These are phyloP conservation scores for Rhodosorus marinus DNA, from an alignment of 23 red algal species.

Conservation along the genomic window DNA sequence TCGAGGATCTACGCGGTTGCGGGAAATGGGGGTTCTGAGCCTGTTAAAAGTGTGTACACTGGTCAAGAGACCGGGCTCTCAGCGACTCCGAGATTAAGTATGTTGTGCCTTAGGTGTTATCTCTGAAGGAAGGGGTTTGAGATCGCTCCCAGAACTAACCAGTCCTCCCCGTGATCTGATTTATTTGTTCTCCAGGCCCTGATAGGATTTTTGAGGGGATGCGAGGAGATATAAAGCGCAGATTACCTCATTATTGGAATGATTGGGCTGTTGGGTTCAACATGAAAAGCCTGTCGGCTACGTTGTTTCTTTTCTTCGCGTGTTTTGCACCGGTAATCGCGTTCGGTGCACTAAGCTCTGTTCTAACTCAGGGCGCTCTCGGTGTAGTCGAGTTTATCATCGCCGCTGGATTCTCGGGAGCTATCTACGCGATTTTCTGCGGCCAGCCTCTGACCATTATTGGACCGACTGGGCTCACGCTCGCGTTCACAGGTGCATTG, in stretches of 20 bases:
- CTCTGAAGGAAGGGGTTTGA: too few species aligned
- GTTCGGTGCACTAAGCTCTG: constrained; percentile 67
- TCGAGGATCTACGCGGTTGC: too few species aligned
- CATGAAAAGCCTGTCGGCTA: constrained; percentile 51
- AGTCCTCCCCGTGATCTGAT: too few species aligned
- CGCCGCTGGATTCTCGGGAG: constrained; percentile 31
- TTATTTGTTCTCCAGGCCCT: too few species aligned
- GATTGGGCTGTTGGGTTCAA: constrained; percentile 63
- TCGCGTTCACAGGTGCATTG: constrained; percentile 76
- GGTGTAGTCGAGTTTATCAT: constrained; percentile 93
- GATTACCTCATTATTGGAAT: constrained; percentile 26
- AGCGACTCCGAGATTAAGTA: too few species aligned
- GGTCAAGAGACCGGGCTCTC: too few species aligned
- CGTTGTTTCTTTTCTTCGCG: constrained; percentile 69
- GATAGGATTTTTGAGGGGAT: too few species aligned
- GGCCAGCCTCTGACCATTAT: constrained; percentile 93
- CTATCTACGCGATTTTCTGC: constrained; percentile 40
- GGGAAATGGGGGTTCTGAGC: too few species aligned
- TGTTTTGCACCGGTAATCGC: constrained; percentile 78
- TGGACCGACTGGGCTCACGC: constrained; percentile 75
- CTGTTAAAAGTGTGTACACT: too few species aligned
- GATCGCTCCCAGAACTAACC: too few species aligned
- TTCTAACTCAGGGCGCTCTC: constrained; percentile 69
- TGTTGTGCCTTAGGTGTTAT: too few species aligned
- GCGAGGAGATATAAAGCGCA: constrained; percentile 37